phyloP scores from a whole-genome alignment of 2,329 filamentous ascomycete species.

The Septoria linicola region DNA sequence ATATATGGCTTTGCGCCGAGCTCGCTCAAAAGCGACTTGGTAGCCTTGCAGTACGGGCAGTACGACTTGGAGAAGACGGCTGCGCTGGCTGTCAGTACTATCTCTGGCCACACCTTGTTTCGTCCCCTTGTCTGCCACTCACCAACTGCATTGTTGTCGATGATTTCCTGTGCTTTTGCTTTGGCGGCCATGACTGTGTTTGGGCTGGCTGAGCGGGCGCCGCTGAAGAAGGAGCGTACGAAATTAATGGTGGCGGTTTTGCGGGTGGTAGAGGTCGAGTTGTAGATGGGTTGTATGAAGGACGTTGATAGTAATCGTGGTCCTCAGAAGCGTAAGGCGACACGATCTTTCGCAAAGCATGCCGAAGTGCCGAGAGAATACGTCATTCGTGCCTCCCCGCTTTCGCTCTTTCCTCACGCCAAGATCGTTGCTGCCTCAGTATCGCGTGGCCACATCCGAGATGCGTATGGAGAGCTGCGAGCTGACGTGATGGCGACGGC shows the following conservation, averaged over 20 bases:
- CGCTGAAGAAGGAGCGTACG: slow-evolving; percentile 71
- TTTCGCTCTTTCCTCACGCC: too few species aligned
- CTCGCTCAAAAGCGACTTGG: slow-evolving; percentile 71
- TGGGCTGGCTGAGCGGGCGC: slow-evolving; percentile 50
- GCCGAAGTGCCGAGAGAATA: too few species aligned
- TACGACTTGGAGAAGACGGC: slow-evolving; percentile 97
- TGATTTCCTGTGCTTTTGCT: slow-evolving; percentile 79
- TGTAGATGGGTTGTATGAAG: background rate
- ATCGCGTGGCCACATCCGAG: too few species aligned
- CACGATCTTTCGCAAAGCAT: too few species aligned
- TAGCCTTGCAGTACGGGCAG: slow-evolving; percentile 85
- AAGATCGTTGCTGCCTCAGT: too few species aligned
- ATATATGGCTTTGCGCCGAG: slow-evolving; percentile 69
- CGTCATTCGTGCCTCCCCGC: too few species aligned
- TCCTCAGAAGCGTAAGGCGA: too few species aligned
- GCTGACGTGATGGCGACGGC: too few species aligned
- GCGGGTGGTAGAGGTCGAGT: background rate
- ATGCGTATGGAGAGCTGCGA: too few species aligned
- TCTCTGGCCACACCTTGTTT: background rate
- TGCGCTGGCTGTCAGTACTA: slow-evolving; percentile 36
- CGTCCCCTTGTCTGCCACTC: background rate
- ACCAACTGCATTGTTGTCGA: slow-evolving; percentile 86
- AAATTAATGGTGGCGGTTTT: slow-evolving; percentile 54
- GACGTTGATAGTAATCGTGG: too few species aligned
- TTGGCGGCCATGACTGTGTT: slow-evolving; percentile 79